Evolutionary conservation across 1,284 basidiomycete species (phyloP).

Genomic region (Vanrija humicola): DNA sequence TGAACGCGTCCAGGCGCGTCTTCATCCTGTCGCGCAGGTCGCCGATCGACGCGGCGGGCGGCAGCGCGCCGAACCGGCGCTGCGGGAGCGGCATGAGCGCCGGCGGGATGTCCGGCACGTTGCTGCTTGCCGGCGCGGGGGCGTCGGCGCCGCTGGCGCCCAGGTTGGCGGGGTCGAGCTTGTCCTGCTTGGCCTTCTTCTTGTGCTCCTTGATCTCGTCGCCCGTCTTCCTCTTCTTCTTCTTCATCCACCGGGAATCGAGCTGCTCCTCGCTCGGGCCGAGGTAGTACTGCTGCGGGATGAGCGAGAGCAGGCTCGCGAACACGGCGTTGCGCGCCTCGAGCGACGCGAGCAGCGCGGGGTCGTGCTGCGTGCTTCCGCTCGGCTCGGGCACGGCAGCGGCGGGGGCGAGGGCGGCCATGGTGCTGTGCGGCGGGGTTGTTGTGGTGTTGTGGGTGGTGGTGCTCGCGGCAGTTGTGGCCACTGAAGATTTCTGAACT

Average conservation of each 20-base stretch:
- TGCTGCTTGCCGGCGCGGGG: conserved; percentile 31
- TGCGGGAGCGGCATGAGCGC: conserved; percentile 5
- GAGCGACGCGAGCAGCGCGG: conserved; percentile 55
- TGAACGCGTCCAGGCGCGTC: conserved; percentile 66
- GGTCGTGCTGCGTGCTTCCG: conserved; percentile 1
- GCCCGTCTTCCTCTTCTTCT: conserved; percentile 77
- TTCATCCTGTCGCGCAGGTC: conserved; percentile 74
- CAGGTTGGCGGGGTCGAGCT: conserved; percentile 84
- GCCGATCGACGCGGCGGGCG: conserved; percentile 62
- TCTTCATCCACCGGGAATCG: conserved; percentile 77
- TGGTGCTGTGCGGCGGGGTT: background rate
- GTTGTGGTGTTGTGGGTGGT: background rate
- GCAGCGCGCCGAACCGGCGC: conserved; percentile 58
- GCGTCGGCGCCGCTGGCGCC: conserved; percentile 35
- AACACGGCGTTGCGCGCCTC: conserved; percentile 79
- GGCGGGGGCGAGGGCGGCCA: conserved; percentile 7
- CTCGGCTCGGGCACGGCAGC: background rate
- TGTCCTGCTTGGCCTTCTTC: conserved; percentile 76
- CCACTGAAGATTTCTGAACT: no score
- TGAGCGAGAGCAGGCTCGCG: conserved; percentile 71
- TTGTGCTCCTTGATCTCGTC: conserved; percentile 81
- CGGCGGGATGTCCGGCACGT: conserved; percentile 13
- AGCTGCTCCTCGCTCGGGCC: conserved; percentile 64
- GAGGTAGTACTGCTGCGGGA: conserved; percentile 83
- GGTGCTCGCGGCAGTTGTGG: no score